Evolutionary conservation across 495 filamentous ascomycete genomes (phyloP).

Genomic region (Lepidopterella palustris): DNA sequence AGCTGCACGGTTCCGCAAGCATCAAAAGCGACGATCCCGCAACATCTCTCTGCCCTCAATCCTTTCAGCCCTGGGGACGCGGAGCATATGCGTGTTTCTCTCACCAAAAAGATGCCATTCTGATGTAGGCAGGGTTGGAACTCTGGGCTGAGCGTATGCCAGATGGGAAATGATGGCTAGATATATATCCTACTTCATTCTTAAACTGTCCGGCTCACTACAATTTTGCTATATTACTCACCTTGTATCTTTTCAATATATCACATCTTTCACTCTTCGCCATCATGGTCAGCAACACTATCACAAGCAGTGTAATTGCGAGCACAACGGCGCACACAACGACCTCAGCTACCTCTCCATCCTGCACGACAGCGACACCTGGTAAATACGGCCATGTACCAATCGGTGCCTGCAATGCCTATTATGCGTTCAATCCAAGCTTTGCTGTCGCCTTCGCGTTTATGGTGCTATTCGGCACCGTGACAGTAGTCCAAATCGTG

Average conservation of each 20-base stretch:
- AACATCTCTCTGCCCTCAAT: neutral
- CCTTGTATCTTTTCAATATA: neutral
- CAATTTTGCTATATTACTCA: neutral
- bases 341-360: conserved; percentile 14
- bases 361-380: conserved; percentile 20
- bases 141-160: neutral
- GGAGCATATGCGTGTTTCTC: neutral
- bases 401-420: conserved; percentile 24
- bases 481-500: conserved; percentile 21
- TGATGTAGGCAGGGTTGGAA: neutral
- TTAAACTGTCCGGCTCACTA: neutral
- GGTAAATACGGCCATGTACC: conserved; percentile 28
- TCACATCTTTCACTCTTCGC: neutral
- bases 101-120: neutral
- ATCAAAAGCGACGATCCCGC: neutral
- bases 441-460: conserved; percentile 25
- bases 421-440: conserved; percentile 16
- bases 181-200: neutral
- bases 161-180: neutral
- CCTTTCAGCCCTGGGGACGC: neutral
- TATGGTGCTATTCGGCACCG: conserved; percentile 23
- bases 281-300: neutral
- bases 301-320: neutral
- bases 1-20: neutral
- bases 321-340: no score